Conservation (phyloP, 202 grass and related monocot species). For the Thinopyrum obtusiflorum region DNA sequence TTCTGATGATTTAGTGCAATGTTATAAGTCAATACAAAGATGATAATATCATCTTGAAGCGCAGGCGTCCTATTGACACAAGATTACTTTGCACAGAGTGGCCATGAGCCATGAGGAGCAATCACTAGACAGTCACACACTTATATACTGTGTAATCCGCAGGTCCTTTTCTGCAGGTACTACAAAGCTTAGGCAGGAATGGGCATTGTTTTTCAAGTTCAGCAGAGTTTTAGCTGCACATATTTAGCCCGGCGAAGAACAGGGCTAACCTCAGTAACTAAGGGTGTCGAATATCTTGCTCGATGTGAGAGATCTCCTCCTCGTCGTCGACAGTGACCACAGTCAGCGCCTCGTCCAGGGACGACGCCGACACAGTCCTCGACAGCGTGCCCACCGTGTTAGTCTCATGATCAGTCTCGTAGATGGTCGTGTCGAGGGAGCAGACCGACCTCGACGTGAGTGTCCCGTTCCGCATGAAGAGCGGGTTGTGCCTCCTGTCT, state of each 20-base stretch:
- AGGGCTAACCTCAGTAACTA: background rate
- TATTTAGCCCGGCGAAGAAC: background rate
- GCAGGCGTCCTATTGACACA: background rate
- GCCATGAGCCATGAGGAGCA: background rate
- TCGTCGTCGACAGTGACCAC: slow-evolving; percentile 38
- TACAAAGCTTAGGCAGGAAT: background rate
- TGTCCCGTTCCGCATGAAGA: slow-evolving; percentile 39
- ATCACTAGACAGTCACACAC: background rate
- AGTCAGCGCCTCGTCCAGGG: slow-evolving; percentile 59
- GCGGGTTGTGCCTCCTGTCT: slow-evolving; percentile 48
- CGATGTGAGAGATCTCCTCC: slow-evolving; percentile 16
- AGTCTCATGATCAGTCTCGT: slow-evolving; percentile 74
- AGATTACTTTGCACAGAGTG: background rate
- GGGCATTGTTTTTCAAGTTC: background rate
- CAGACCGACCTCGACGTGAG: slow-evolving; percentile 54
- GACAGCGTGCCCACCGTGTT: slow-evolving; percentile 76
- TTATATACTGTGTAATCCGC: background rate
- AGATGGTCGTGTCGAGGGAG: slow-evolving; percentile 70
- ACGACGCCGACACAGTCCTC: slow-evolving; percentile 56
- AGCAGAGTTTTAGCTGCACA: background rate
- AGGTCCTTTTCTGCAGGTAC: background rate
- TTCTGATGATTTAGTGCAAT: background rate
- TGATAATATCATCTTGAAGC: background rate
- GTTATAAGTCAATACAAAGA: background rate
- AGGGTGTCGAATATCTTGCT: slow-evolving; percentile 10